A percentile compares a stretch with the other conserved stretches of the same genome.
Conservation (phyloP, 495 filamentous ascomycete genomes). For the Penicillium turbatum region DNA sequence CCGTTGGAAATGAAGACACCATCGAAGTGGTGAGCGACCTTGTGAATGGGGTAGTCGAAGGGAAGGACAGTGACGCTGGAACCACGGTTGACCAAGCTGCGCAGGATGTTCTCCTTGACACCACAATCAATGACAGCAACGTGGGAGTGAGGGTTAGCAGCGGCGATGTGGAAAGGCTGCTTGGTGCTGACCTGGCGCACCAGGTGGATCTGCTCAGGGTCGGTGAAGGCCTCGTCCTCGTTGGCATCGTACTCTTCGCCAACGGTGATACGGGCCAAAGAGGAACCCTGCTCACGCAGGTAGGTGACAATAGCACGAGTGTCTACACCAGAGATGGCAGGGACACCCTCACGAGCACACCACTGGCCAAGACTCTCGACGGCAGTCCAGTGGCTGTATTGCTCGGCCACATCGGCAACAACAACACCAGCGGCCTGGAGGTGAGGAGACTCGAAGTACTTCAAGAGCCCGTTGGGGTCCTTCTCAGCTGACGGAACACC, state of each 20-base stretch:
- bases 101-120: constrained; percentile 99
- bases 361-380: constrained; percentile 89
- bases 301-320: constrained; percentile 94
- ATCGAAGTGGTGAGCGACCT: constrained; percentile 95
- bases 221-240: constrained; percentile 92
- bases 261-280: constrained; percentile 88
- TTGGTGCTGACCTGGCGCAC: constrained; percentile 96
- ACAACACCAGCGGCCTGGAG: constrained; percentile 95
- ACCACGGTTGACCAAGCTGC: constrained; percentile 83
- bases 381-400: constrained; percentile 98
- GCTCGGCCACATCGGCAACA: constrained; percentile 85
- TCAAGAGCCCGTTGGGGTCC: constrained; percentile 73
- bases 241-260: constrained; percentile 98
- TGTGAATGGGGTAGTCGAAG: constrained; percentile 95
- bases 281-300: constrained; percentile 92
- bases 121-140: constrained; percentile 95
- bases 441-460: constrained; percentile 94
- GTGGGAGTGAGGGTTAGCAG: constrained; percentile 74
- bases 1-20: constrained; percentile 97
- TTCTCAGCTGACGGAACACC: constrained; percentile 78
- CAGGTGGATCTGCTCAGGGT: constrained; percentile 93
- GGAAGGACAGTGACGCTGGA: constrained; percentile 89
- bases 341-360: constrained; percentile 94
- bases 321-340: constrained; percentile 94
- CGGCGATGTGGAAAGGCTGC: constrained; percentile 89